phyloP scores from a whole-genome alignment of 345 rosid genomes.

The Moringa oleifera region DNA sequence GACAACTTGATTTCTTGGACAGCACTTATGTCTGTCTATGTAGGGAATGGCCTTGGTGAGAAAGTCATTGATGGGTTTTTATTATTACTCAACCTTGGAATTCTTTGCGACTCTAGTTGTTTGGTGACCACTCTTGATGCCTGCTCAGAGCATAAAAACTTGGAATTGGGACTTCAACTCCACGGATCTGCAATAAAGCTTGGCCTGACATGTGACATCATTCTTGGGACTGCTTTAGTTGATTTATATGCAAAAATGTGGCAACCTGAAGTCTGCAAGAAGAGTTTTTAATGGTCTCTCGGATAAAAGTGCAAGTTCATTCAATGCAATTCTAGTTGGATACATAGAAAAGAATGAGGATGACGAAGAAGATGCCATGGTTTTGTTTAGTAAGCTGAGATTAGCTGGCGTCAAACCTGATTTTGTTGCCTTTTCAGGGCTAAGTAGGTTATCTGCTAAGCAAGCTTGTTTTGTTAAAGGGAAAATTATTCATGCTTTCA shows the following conservation, averaged over 20 bases:
- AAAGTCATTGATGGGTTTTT: constrained; percentile 26
- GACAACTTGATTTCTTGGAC: constrained; percentile 42
- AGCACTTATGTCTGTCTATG: constrained; percentile 35
- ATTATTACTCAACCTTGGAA: constrained; percentile 12
- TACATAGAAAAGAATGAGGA: constrained; percentile 15
- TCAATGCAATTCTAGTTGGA: constrained; percentile 28
- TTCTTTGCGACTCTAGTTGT: constrained; percentile 13
- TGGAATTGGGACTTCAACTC: constrained; percentile 22
- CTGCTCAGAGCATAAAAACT: constrained; percentile 28
- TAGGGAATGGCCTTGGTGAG: constrained; percentile 24
- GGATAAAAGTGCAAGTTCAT: constrained; percentile 10
- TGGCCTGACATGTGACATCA: constrained; percentile 7
- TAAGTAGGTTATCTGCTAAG: constrained; percentile 23
- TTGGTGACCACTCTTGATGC: constrained; percentile 25
- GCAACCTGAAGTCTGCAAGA: constrained; percentile 23
- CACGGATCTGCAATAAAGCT: constrained; percentile 14
- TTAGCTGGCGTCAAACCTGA: constrained; percentile 19
- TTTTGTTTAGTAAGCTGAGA: constrained; percentile 21
- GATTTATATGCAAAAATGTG: constrained; percentile 49
- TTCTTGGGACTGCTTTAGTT: constrained; percentile 31
- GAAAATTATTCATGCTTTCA: constrained; percentile 24
- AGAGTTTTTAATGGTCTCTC: constrained; percentile 16
- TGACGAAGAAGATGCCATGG: constrained; percentile 21
- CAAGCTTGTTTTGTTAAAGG: constrained; percentile 25
- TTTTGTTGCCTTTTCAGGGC: constrained; percentile 25